Evolutionary conservation across 2,329 filamentous ascomycete genomes (phyloP).

Genomic region (Colletotrichum spinosum): DNA sequence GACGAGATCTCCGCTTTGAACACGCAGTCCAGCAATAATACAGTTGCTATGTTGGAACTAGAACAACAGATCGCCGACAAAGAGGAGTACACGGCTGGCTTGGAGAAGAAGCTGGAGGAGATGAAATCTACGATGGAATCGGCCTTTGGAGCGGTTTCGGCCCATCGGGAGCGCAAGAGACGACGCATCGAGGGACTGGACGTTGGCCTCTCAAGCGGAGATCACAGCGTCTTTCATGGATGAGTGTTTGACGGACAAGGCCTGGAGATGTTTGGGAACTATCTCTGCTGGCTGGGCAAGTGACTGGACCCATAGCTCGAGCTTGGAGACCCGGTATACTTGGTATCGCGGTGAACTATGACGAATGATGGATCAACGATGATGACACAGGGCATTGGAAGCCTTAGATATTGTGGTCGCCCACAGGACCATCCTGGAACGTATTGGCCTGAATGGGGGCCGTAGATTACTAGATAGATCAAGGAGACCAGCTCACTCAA

Average conservation of each 20-base stretch:
- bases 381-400: no score
- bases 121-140: constrained; percentile 1
- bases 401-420: no score
- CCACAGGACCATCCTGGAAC: no score
- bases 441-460: no score
- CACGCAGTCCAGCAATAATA: neutral
- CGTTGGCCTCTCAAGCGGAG: no score
- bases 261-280: neutral
- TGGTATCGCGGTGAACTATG: no score
- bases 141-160: neutral
- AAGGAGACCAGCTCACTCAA: no score
- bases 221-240: neutral
- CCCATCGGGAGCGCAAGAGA: constrained; percentile 15
- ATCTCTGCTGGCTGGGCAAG: neutral
- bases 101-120: constrained; percentile 23
- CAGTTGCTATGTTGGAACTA: neutral
- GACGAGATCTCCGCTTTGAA: neutral
- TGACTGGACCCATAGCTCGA: neutral
- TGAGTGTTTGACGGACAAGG: neutral
- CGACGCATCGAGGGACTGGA: constrained; percentile 12
- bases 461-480: no score
- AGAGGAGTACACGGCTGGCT: neutral
- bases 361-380: no score
- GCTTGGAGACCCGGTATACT: neutral
- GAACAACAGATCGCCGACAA: neutral